Conservation (phyloP, 257 asterid genomes). For the Nicotiana sylvestris region DNA sequence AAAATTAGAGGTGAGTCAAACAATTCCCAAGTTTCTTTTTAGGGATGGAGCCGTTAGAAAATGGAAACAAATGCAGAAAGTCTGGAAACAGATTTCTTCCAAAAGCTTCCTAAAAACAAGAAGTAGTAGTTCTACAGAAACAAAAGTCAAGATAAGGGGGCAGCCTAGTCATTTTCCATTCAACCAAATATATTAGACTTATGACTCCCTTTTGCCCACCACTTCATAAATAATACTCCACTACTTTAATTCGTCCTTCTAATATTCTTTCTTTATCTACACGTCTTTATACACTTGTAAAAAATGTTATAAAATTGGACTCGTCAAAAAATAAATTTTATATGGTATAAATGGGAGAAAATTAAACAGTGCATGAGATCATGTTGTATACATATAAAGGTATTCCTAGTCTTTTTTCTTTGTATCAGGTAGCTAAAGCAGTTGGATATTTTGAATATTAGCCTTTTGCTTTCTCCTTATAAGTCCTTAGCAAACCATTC, state of each 20-base stretch:
- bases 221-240: background rate
- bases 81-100: slow-evolving; percentile 15
- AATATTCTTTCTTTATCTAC: background rate
- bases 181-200: slow-evolving; percentile 33
- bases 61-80: slow-evolving; percentile 3
- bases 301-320: background rate
- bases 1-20: background rate
- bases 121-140: background rate
- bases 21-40: background rate
- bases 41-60: background rate
- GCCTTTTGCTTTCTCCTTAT: slow-evolving; percentile 12
- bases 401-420: slow-evolving; percentile 20
- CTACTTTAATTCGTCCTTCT: background rate
- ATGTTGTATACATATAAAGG: slow-evolving; percentile 35
- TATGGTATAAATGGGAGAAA: background rate
- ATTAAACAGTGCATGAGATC: background rate
- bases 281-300: background rate
- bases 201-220: background rate
- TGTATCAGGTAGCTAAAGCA: slow-evolving; percentile 33
- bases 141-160: slow-evolving; percentile 35
- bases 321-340: background rate
- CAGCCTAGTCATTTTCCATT: slow-evolving; percentile 25
- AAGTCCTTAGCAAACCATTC: slow-evolving; percentile 15
- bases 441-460: slow-evolving; percentile 34
- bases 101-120: slow-evolving; percentile 13